Base-by-base conservation (phyloP, 495 filamentous ascomycete species). In the Parachaetomium inaequale region DNA sequence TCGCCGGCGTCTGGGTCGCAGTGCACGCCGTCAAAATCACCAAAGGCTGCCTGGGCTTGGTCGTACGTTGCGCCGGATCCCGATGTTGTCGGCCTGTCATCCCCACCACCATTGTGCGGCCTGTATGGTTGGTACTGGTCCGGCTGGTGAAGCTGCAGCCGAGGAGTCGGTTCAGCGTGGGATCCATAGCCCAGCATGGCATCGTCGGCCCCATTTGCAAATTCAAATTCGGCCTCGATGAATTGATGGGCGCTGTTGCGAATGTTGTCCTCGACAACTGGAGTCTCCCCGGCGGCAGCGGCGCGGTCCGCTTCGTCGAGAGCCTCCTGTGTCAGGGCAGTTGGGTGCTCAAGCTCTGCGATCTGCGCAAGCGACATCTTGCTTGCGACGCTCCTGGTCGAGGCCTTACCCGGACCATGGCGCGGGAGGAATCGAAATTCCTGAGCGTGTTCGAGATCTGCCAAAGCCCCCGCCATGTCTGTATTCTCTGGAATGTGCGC, bases 1-100 rank as follows among this genome's bases (percentile, higher is more conserved):
- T 72, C 67, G 32, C 68, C 68, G 7, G 66, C 56, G 23, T 81
- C 78, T n/a, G 79, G 82, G 29, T 85, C 78, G 70, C 85, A 93
- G 74, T 98, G 93, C 14, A 92, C 92, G 55, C 94, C 94, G 77
- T 98, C 94, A 68, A 98, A 98, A 71, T 96, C 91, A 11, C 82
- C 84, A 78, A 98, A 98, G 25, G 94, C 80, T 36, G 77, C 75
- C 68, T 81, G 77, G 1, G 85, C 86, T 70, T 93, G 85, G 21
- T 87, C 86, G 63, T 80, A 87, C 23, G 88, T 92, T 64, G 87
- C 86, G 21, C 72, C 79, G 8, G 91, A 92, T 2, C 82, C 86
- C 21, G 86, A 67, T 11, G 75, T 72, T 26, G 79, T 67, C 31
- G 76, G 81, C 21, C 76, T 72, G 4, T 70, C 63, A 38, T 68